phyloP scores from a whole-genome alignment of 768 basidiomycete species.

The Lentinula detonsa region DNA sequence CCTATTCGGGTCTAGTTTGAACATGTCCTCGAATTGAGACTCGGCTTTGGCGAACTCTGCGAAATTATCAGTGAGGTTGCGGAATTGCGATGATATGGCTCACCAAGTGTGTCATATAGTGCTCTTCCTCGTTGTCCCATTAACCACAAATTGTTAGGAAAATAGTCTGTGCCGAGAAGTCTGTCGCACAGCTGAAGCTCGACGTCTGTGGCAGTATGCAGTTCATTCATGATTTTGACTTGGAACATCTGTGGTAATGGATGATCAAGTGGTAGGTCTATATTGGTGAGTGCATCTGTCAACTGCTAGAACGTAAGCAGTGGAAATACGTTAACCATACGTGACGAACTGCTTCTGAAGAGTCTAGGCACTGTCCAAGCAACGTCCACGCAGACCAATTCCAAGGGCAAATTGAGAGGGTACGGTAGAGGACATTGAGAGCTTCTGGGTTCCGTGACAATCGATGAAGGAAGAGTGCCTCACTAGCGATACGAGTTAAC shows the following conservation, averaged over 20 bases:
- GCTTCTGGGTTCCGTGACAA: conserved; percentile 56
- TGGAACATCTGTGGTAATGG: conserved; percentile 61
- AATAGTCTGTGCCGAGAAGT: conserved; percentile 46
- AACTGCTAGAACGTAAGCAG: conserved; percentile 22
- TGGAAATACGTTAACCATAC: neutral
- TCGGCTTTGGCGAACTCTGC: conserved; percentile 24
- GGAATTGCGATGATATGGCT: conserved; percentile 16
- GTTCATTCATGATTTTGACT: conserved; percentile 60
- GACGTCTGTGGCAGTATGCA: conserved; percentile 58
- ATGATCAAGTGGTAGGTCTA: conserved; percentile 45
- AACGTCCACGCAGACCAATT: conserved; percentile 73
- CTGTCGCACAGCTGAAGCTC: conserved; percentile 57
- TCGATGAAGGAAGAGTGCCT: conserved; percentile 57
- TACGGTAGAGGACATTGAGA: conserved; percentile 51
- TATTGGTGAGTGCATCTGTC: conserved; percentile 33
- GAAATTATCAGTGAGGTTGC: neutral
- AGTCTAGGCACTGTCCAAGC: conserved; percentile 45
- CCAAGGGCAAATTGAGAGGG: conserved; percentile 54
- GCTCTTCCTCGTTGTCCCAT: conserved; percentile 61
- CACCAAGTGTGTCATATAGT: conserved; percentile 41
- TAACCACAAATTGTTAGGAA: conserved; percentile 60
- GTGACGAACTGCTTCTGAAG: neutral
- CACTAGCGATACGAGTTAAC: conserved; percentile 28
- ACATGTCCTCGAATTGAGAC: conserved; percentile 14
- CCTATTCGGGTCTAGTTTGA: conserved; percentile 57